A percentile compares a stretch with the other conserved stretches of the same genome.
Evolutionary conservation across 139 green algal species (phyloP).

Genomic region (Micractinium sp.): DNA sequence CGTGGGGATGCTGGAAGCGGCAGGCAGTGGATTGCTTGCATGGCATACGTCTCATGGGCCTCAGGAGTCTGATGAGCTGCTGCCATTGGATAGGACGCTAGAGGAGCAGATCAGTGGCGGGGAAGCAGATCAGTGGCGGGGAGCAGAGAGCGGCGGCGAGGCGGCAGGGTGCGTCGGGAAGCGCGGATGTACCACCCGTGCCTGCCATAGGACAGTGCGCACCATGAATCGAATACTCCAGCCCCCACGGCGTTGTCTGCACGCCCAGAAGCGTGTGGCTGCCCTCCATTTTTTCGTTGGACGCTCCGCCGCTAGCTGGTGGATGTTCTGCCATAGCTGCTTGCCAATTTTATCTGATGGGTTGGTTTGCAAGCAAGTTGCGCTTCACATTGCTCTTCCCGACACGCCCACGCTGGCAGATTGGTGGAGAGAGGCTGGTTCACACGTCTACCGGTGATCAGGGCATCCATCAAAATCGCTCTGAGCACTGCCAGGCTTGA

Average conservation of each 20-base stretch:
- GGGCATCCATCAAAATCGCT: background rate
- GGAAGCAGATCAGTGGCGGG: no score
- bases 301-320: no score
- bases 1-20: background rate
- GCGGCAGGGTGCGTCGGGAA: background rate
- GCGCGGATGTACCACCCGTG: background rate
- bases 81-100: background rate
- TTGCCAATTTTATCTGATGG: no score
- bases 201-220: background rate
- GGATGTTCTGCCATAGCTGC: no score
- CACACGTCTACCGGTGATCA: background rate
- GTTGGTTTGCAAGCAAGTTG: no score
- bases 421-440: background rate
- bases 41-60: background rate
- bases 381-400: no score
- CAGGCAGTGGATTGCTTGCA: background rate
- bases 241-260: constrained; percentile 58
- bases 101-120: background rate
- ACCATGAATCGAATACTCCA: constrained; percentile 83
- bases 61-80: background rate
- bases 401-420: no score
- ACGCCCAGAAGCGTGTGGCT: constrained; percentile 19
- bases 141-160: background rate
- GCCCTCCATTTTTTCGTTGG: background rate
- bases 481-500: background rate